phyloP scores from a whole-genome alignment of 2,329 filamentous ascomycete species.

The Penicillium sp. region DNA sequence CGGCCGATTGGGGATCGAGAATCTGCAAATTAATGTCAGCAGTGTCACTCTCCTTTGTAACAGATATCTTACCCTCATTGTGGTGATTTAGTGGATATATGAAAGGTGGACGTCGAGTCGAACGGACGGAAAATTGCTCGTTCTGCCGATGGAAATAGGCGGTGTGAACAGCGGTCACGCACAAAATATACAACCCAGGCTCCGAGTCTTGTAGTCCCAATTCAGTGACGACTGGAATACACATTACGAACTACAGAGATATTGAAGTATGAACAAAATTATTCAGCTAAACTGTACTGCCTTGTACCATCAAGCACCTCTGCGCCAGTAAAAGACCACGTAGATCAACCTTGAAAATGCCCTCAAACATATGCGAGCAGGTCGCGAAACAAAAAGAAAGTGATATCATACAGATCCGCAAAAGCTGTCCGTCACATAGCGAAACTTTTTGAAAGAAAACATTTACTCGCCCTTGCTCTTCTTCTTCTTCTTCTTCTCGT shows the following conservation, averaged over 20 bases:
- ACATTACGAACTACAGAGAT: not conserved
- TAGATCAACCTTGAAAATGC: slow-evolving; percentile 28
- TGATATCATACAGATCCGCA: slow-evolving; percentile 47
- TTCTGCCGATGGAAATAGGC: slow-evolving; percentile 24
- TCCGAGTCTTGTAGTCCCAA: not conserved
- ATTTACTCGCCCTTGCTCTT: slow-evolving; percentile 60
- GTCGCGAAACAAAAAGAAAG: slow-evolving; percentile 28
- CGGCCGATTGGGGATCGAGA: slow-evolving; percentile 46
- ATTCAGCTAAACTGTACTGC: slow-evolving; percentile 30
- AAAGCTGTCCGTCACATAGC: slow-evolving; percentile 28
- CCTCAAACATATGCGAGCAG: slow-evolving; percentile 26
- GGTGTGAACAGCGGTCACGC: slow-evolving; percentile 8
- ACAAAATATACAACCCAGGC: not conserved
- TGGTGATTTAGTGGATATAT: slow-evolving; percentile 9
- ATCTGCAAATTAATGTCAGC: slow-evolving; percentile 29
- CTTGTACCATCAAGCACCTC: slow-evolving; percentile 34
- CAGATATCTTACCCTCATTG: slow-evolving; percentile 26
- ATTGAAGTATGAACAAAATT: slow-evolving; percentile 26
- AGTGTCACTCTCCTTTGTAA: too few relatives aligned
- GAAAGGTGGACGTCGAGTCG: slow-evolving; percentile 3
- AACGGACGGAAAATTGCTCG: slow-evolving; percentile 21
- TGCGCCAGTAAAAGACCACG: slow-evolving; percentile 29
- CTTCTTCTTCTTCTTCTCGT: slow-evolving; percentile 48
- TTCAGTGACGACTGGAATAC: not conserved
- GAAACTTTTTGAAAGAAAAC: slow-evolving; percentile 44